phyloP scores from a whole-genome alignment of 495 filamentous ascomycete species.

The Gamarada debralockiae region DNA sequence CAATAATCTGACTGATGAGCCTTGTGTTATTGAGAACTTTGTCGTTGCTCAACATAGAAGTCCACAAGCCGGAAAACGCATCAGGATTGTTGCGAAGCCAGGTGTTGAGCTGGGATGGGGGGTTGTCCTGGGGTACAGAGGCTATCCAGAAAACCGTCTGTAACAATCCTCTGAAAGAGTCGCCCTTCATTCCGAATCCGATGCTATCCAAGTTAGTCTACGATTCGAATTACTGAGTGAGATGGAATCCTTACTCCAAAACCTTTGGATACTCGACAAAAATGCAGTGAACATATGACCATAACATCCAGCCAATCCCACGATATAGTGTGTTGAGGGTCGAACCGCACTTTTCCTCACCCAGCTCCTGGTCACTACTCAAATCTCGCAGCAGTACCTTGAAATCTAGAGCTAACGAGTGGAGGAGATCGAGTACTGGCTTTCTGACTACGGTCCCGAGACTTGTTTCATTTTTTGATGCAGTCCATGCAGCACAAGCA shows the following conservation, averaged over 20 bases:
- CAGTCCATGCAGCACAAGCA: constrained; percentile 15
- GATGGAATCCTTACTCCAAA: constrained; percentile 9
- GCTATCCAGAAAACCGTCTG: constrained; percentile 21
- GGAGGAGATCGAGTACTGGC: constrained; percentile 8
- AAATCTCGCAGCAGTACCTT: constrained; percentile 3
- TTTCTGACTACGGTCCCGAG: background rate
- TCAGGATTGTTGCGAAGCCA: constrained; percentile 4
- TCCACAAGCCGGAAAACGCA: constrained; percentile 18
- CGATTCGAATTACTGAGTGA: background rate
- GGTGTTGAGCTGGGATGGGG: background rate
- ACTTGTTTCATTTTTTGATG: constrained; percentile 3
- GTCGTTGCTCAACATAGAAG: constrained; percentile 8
- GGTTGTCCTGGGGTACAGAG: constrained; percentile 1
- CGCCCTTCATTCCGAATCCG: background rate
- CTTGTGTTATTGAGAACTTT: constrained; percentile 9
- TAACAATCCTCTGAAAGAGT: constrained; percentile 7
- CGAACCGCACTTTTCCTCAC: constrained; percentile 1
- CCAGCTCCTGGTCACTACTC: background rate
- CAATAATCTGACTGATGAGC: constrained; percentile 17
- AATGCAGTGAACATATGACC: constrained; percentile 7
- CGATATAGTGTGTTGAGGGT: constrained; percentile 7
- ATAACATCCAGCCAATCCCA: constrained; percentile 16
- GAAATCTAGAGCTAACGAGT: constrained; percentile 2
- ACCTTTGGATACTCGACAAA: constrained; percentile 20
- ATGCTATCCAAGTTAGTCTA: constrained; percentile 6